Percentiles rank a stretch among this genome's conserved stretches.
These are phyloP conservation scores for Hemileccinum rubropunctum DNA, from an alignment of 768 basidiomycete genomes.

Conservation along the genomic window DNA sequence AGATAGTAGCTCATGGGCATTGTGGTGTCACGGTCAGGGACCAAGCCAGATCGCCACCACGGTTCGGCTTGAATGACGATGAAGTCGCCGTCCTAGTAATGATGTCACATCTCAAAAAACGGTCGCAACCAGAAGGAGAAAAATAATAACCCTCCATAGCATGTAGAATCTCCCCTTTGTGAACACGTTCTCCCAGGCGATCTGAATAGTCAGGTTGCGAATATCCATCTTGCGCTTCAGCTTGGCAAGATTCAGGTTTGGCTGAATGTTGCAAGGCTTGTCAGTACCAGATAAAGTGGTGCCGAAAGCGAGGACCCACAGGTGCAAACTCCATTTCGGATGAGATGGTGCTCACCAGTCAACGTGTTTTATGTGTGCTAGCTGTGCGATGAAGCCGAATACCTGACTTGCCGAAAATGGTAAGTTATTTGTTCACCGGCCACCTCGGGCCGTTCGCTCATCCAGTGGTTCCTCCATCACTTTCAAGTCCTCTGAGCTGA, in stretches of 20 bases:
- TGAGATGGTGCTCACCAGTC: not conserved
- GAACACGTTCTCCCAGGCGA: conserved; percentile 6
- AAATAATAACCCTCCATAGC: conserved; percentile 25
- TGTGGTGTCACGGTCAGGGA: not conserved
- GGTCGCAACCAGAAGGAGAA: not conserved
- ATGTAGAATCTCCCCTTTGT: conserved; percentile 21
- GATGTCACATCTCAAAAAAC: conserved; percentile 7
- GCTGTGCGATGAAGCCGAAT: conserved; percentile 16
- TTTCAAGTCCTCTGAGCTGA: not conserved
- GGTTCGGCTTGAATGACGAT: conserved; percentile 32
- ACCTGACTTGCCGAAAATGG: conserved; percentile 24
- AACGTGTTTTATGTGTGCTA: conserved; percentile 16
- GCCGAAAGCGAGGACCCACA: conserved; percentile 24
- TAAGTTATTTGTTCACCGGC: not conserved
- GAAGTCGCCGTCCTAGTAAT: conserved; percentile 24
- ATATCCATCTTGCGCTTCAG: conserved; percentile 27
- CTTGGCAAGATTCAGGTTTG: conserved; percentile 17
- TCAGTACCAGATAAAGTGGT: conserved; percentile 5
- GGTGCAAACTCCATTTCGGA: conserved; percentile 26
- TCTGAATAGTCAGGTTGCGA: conserved; percentile 18
- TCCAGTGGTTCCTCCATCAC: not conserved
- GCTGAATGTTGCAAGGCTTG: conserved; percentile 4
- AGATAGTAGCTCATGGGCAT: not conserved
- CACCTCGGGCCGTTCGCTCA: not conserved
- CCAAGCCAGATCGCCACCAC: conserved; percentile 18